Conservation (phyloP, 2,329 filamentous ascomycete species). For the Fusarium sp. region DNA sequence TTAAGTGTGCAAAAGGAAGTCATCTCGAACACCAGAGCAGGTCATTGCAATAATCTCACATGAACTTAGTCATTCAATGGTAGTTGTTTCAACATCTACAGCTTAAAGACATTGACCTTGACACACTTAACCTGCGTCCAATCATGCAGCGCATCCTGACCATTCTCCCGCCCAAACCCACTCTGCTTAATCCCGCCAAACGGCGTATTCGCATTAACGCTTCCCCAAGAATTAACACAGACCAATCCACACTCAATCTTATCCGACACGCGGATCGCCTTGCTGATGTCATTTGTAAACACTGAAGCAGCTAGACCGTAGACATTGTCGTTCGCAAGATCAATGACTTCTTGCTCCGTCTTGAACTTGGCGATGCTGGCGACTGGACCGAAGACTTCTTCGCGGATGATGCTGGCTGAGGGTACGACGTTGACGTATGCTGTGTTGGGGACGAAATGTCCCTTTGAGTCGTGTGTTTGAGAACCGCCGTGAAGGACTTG, state of each 20-base stretch:
- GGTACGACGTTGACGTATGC: conserved; percentile 42
- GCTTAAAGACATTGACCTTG: conserved; percentile 36
- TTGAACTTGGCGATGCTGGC: conserved; percentile 25
- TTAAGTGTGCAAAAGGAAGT: too few relatives aligned
- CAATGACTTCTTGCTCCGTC: conserved; percentile 20
- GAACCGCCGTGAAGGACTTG: conserved; percentile 28
- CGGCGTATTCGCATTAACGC: conserved; percentile 40
- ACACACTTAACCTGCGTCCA: conserved; percentile 45
- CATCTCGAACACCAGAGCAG: too few relatives aligned
- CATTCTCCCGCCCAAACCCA: conserved; percentile 46
- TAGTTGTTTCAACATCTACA: neutral
- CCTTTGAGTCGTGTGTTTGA: conserved; percentile 12
- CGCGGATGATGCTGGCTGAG: conserved; percentile 5
- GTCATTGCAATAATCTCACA: too few relatives aligned
- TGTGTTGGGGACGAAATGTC: conserved; percentile 45
- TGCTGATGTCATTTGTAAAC: conserved; percentile 60
- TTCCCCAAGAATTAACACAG: conserved; percentile 60
- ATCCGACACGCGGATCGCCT: conserved; percentile 26
- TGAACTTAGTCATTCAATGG: too few relatives aligned
- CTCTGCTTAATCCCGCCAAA: conserved; percentile 49
- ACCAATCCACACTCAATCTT: conserved; percentile 73
- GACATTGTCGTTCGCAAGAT: conserved; percentile 1
- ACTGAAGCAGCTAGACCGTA: conserved; percentile 45
- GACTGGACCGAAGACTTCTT: conserved; percentile 28
- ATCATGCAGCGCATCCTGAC: conserved; percentile 45